These are phyloP conservation scores for Leptomonas seymouri DNA, from an alignment of 208 protist genomes.

Conservation along the genomic window DNA sequence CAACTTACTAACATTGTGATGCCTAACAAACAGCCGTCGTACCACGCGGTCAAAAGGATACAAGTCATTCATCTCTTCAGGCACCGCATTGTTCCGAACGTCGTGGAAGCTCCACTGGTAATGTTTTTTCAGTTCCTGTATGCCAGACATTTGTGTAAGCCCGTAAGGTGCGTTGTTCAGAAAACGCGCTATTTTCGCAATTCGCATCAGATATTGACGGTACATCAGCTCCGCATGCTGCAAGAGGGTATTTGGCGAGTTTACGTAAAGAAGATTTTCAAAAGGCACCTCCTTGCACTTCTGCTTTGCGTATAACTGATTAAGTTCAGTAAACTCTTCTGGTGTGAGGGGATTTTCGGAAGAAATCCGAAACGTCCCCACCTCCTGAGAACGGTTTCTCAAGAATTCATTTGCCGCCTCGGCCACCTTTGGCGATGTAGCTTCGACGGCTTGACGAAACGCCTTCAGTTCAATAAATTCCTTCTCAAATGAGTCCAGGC, in stretches of 20 bases:
- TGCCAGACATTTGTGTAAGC: constrained; percentile 71
- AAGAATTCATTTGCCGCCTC: constrained; percentile 42
- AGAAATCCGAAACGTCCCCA: constrained; percentile 28
- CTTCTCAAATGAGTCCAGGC: constrained; percentile 75
- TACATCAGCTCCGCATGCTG: constrained; percentile 48
- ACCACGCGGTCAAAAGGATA: constrained; percentile 59
- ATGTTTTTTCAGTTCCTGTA: constrained; percentile 61
- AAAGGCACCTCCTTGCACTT: constrained; percentile 36
- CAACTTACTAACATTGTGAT: constrained; percentile 64
- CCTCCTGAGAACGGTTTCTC: constrained; percentile 34
- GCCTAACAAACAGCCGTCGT: constrained; percentile 62
- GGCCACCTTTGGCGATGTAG: constrained; percentile 56
- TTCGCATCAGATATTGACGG: constrained; percentile 65
- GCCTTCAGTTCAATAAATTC: constrained; percentile 76
- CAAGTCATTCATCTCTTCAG: constrained; percentile 34
- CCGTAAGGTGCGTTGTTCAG: constrained; percentile 65
- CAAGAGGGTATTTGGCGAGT: constrained; percentile 48
- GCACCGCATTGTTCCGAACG: constrained; percentile 46
- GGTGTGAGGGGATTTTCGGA: constrained; percentile 54
- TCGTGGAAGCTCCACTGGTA: constrained; percentile 87
- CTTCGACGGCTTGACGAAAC: constrained; percentile 67
- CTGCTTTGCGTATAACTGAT: constrained; percentile 75
- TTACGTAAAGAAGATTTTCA: constrained; percentile 62
- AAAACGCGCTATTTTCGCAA: constrained; percentile 43
- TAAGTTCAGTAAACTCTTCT: constrained; percentile 73